Evolutionary conservation across 2,329 filamentous ascomycete genomes (phyloP).

Genomic region (Stemphylium vesicarium): DNA sequence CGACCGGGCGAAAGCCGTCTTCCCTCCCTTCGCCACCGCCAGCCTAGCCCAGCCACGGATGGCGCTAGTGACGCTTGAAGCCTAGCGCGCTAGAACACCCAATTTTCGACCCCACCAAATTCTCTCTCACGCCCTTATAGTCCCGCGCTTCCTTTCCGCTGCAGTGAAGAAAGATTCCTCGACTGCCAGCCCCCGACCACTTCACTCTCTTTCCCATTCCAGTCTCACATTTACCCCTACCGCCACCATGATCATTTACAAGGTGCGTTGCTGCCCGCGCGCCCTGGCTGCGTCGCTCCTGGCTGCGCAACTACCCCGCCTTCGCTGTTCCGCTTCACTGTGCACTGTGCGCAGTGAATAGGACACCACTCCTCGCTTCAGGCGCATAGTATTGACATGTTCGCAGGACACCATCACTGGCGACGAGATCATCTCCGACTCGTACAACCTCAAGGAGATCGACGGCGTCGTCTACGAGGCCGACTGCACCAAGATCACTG

Average conservation of each 20-base stretch:
- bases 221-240: constrained; percentile 12
- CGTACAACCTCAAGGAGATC: constrained; percentile 80
- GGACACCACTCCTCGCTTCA: constrained; percentile 1
- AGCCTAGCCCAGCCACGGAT: constrained; percentile 3
- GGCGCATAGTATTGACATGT: constrained; percentile 18
- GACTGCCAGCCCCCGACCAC: constrained; percentile 15
- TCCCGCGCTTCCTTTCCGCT: constrained; percentile 23
- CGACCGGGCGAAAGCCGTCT: not conserved
- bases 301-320: constrained; percentile 37
- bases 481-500: constrained; percentile 87
- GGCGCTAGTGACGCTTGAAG: constrained; percentile 6
- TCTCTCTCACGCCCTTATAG: constrained; percentile 24
- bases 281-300: constrained; percentile 16
- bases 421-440: constrained; percentile 98
- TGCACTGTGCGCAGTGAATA: constrained; percentile 12
- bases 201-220: constrained; percentile 17
- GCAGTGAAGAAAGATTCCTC: constrained; percentile 22
- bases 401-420: constrained; percentile 82
- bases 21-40: not conserved
- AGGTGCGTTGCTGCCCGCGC: constrained; percentile 50
- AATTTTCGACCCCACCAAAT: constrained; percentile 40
- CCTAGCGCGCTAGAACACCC: constrained; percentile 16
- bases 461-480: constrained; percentile 86
- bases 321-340: constrained; percentile 24
- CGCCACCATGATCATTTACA: constrained; percentile 62